Evolutionary conservation across 306 rosid species (phyloP), one percentile per base, ranked within the genome.

Genomic region (Crotalaria pallida): DNA sequence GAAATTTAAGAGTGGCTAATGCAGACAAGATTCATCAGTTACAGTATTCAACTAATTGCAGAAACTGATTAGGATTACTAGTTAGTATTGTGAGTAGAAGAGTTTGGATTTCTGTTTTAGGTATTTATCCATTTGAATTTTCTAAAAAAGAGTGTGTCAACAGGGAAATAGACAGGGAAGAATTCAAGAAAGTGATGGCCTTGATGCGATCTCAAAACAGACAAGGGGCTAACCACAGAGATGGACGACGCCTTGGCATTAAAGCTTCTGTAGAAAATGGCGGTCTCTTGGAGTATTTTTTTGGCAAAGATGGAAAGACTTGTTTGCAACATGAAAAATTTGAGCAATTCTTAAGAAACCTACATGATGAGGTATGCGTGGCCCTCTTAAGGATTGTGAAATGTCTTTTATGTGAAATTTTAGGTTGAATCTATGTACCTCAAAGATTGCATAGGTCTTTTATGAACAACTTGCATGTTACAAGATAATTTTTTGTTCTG

Each of bases 101-200:
- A 21, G 10, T 47, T 59, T 45, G 18, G 21, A 10, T 2, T 40
- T 49, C 33, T 60, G 38, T 49, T 21, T 23, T 1, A 22, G 16
- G 18, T 33, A 17, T 59, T 26, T 67, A 23, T 11, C 10, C 58
- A 58, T 50, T 44, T 75, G 18, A 31, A 7, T 10, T 19, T 13
- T 43, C 17, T 15, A n/a, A 6, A 31, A 5, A 43, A 22, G 66
- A 9, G 56, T n/a, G 19, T 45, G 27, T 51, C 9, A 53, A 67
- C 69, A 89, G 96, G 62, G 85, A 78, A 72, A 92, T 92, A 45
- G 91, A 89, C 70, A 84, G 17, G 58, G 75, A 61, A 50, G 98
- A 92, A 65, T 89, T 92, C 77, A 84, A 86, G 74, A 86, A 85
- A 81, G 95, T 92, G 48, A 92, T 87, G 98, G 56, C 79, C 3